Conservation (phyloP, 1,284 basidiomycete species). For the Ganoderma lucidum region DNA sequence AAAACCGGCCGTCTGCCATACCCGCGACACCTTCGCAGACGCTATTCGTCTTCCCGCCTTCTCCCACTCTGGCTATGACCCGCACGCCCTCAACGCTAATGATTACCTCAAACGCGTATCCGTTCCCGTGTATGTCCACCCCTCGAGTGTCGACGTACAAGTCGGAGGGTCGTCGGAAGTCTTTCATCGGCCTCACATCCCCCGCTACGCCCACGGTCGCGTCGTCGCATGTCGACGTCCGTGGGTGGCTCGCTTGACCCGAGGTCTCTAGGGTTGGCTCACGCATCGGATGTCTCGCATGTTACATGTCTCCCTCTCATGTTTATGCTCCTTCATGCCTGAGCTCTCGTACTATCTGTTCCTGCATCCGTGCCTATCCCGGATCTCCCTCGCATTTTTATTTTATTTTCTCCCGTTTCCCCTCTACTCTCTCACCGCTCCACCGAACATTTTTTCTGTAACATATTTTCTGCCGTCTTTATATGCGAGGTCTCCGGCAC, state of each 20-base stretch:
- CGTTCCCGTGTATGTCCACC: conserved; percentile 69
- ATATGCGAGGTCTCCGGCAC: conserved; percentile 35
- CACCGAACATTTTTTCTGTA: conserved; percentile 21
- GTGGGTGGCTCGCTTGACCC: conserved; percentile 70
- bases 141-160: conserved; percentile 77
- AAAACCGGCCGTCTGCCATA: conserved; percentile 36
- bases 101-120: conserved; percentile 66
- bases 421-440: conserved; percentile 9
- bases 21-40: conserved; percentile 69
- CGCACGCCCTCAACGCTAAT: conserved; percentile 80
- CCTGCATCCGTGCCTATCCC: conserved; percentile 30
- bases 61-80: conserved; percentile 63
- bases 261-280: conserved; percentile 7
- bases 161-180: conserved; percentile 69
- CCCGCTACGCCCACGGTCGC: conserved; percentile 82
- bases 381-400: conserved; percentile 27
- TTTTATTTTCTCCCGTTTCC: conserved; percentile 18
- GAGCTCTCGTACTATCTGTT: conserved; percentile 15
- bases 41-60: conserved; percentile 84
- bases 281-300: conserved; percentile 29
- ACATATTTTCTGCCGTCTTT: conserved; percentile 24
- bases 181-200: conserved; percentile 73
- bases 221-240: conserved; percentile 81
- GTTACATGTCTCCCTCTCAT: conserved; percentile 19
- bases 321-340: conserved; percentile 28